Conservation (phyloP, 352 stramenopile species). For the Phytophthora melonis region DNA sequence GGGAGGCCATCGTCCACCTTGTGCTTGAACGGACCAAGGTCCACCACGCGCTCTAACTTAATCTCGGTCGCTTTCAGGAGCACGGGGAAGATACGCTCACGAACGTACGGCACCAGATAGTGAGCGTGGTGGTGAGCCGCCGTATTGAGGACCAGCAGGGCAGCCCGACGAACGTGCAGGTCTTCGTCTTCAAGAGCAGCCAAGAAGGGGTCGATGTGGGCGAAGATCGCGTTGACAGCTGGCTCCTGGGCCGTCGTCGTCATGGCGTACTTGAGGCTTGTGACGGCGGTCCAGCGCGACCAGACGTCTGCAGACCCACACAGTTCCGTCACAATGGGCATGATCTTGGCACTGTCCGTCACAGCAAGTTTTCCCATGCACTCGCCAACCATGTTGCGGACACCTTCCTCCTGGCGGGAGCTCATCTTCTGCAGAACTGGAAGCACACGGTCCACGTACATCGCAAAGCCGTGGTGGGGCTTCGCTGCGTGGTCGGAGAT, state of each 20-base stretch:
- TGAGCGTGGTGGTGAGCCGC: conserved; percentile 95
- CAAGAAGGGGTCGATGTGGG: conserved; percentile 92
- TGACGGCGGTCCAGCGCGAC: conserved; percentile 93
- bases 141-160: conserved; percentile 97
- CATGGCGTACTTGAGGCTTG: conserved; percentile 92
- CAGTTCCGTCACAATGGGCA: conserved; percentile 91
- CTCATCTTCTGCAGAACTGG: conserved; percentile 95
- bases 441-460: conserved; percentile 91
- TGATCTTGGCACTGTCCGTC: conserved; percentile 90
- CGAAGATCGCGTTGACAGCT: conserved; percentile 60
- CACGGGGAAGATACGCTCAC: conserved; percentile 90
- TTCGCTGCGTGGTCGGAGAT: conserved; percentile 89
- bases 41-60: conserved; percentile 96
- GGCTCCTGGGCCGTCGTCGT: conserved; percentile 46
- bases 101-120: conserved; percentile 77
- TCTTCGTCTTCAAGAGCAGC: conserved; percentile 95
- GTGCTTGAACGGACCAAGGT: conserved; percentile 99
- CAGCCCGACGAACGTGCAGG: conserved; percentile 94
- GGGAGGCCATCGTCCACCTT: conserved; percentile 94
- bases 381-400: conserved; percentile 98
- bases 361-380: conserved; percentile 96
- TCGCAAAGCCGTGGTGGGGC: conserved; percentile 75
- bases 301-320: conserved; percentile 62
- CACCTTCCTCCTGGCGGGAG: conserved; percentile 94
- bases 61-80: conserved; percentile 93